phyloP scores from a whole-genome alignment of 257 asterid genomes.

The Echites panduratus region DNA sequence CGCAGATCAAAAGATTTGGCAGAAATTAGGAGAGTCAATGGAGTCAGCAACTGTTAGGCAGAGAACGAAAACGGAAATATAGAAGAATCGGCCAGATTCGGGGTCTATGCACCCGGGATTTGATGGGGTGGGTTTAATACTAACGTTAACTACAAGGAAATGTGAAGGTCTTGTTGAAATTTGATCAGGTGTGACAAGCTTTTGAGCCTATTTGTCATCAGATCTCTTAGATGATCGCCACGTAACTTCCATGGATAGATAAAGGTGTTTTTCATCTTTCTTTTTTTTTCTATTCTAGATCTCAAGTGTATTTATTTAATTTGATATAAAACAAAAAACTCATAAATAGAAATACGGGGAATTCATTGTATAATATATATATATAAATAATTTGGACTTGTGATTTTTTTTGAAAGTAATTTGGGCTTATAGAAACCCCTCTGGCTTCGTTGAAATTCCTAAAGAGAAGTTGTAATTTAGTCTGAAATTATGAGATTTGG shows the following conservation, averaged over 20 bases:
- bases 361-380: no score
- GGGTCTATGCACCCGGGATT: not conserved
- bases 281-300: no score
- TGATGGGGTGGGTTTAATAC: not conserved
- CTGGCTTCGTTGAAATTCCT: no score
- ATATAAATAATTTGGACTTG: no score
- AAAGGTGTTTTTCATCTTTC: no score
- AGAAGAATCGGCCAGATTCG: not conserved
- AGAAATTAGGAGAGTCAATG: not conserved
- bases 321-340: no score
- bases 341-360: no score
- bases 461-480: no score
- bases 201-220: not conserved
- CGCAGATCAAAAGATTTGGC: not conserved
- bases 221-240: not conserved
- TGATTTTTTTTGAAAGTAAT: no score
- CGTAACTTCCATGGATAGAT: not conserved
- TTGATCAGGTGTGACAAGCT: not conserved
- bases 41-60: not conserved
- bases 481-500: no score
- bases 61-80: not conserved
- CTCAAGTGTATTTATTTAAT: no score
- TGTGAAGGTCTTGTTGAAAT: not conserved
- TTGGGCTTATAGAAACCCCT: no score
- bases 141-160: not conserved